Conservation (phyloP, 2,329 filamentous ascomycete species). For the Lasiodiplodia theobromae region DNA sequence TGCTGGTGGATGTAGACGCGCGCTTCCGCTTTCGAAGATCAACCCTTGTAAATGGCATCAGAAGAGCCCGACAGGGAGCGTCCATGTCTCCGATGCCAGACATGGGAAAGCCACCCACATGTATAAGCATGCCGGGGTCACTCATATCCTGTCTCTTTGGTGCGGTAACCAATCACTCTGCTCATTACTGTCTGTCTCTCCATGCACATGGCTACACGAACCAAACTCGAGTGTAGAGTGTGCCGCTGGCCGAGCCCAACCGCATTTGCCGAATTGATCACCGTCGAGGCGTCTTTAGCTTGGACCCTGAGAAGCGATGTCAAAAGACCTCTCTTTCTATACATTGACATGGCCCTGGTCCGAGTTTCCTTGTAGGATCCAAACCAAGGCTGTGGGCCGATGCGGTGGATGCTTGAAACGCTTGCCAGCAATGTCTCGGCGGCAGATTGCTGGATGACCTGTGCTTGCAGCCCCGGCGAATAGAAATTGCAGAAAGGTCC, state of each 20-base stretch:
- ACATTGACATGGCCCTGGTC: too few relatives aligned
- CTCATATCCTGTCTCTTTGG: too few relatives aligned
- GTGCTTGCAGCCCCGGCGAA: background rate
- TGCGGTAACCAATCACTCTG: constrained; percentile 6
- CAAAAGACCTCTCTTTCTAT: too few relatives aligned
- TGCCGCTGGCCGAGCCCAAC: background rate
- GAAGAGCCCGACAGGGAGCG: constrained; percentile 3
- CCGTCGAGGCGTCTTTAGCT: background rate
- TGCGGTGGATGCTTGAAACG: background rate
- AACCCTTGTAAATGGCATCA: background rate
- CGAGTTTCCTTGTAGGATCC: background rate
- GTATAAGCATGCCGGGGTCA: background rate
- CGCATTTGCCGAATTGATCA: background rate
- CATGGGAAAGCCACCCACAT: too few relatives aligned
- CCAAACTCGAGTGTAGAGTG: background rate
- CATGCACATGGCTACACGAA: background rate
- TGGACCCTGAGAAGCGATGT: too few relatives aligned
- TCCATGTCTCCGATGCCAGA: background rate
- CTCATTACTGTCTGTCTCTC: background rate
- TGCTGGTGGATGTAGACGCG: background rate
- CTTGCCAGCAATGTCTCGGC: background rate
- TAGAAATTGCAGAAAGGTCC: background rate
- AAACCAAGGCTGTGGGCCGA: background rate
- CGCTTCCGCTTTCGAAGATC: background rate
- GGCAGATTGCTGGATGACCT: background rate